Evolutionary conservation across 2,329 filamentous ascomycete genomes (phyloP), one percentile per base, ranked within the genome.

Genomic region (Aspergillus sclerotialis): DNA sequence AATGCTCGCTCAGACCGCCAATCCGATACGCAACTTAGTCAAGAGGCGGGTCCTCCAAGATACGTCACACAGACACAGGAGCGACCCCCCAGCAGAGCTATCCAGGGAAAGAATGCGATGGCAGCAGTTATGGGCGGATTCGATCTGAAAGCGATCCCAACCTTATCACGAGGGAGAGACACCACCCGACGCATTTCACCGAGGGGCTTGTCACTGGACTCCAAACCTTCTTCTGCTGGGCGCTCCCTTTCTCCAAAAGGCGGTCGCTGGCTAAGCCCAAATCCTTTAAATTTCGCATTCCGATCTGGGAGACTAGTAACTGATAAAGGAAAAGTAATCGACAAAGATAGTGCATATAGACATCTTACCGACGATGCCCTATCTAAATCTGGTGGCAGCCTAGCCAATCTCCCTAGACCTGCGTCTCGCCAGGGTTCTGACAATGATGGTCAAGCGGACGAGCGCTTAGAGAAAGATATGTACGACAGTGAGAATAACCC

Each of bases 281-380:
- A 67, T 43, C 73, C 73, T 3, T 38, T 56, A 32, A 63, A 61
- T 60, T 65, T 43, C 55, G 64, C 49, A 7, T 12, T 27, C 51
- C 44, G 55, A 43, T 43, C 55, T 19, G 53, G 54, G 55, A 68
- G 63, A 28, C 63, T 73, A 10, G 66, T 77, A 28, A 68, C 83
- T 3, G 73, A 77, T 27, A 76, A 78, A 35, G 78, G 76, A 8
- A 71, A 74, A 30, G 56, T 75, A 2, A 64, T 87, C 33, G 81
- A 88, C 52, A 75, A 84, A 59, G 76, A 73, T 38, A 81, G 69
- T 43, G 80, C 82, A 4, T 85, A 88, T 52, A 72, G 80, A 32
- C 74, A 77, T 38, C 64, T 88, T 12, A 86, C 83, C 1, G 81
- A 89, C 52, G 81, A 81, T 8, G 79, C 80, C 32, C 62, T 89